These are phyloP conservation scores for Plasmodium malariae DNA, from an alignment of 169 alveolate genomes.

Conservation along the genomic window DNA sequence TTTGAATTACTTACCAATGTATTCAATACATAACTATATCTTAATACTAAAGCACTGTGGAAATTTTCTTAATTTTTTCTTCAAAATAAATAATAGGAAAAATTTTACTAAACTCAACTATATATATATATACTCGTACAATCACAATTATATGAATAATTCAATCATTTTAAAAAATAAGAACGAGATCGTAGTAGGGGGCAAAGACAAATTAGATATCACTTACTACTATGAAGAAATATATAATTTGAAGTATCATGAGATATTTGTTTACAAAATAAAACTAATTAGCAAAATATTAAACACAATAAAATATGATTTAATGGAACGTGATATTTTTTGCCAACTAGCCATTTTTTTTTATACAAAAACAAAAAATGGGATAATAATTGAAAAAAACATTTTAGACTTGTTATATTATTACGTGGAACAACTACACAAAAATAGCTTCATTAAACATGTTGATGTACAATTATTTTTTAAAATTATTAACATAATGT, in stretches of 20 bases:
- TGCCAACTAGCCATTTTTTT: conserved; percentile 24
- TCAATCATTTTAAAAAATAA: conserved; percentile 22
- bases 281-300: conserved; percentile 8
- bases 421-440: conserved; percentile 1
- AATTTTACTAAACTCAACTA: conserved; percentile 26
- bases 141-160: conserved; percentile 24
- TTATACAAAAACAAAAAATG: conserved; percentile 23
- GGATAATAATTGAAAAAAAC: conserved; percentile 37
- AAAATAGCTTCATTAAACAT: not conserved
- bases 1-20: conserved; percentile 25
- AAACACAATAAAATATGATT: conserved; percentile 10
- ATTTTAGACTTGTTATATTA: conserved; percentile 3
- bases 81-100: conserved; percentile 21
- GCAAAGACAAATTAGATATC: conserved; percentile 5
- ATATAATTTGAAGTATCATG: conserved; percentile 50
- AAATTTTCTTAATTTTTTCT: conserved; percentile 38
- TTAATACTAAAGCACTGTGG: conserved; percentile 34
- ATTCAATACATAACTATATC: conserved; percentile 16
- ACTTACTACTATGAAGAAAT: conserved; percentile 34
- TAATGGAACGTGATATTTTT: not conserved
- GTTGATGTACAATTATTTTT: not conserved
- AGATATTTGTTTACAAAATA: conserved; percentile 29
- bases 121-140: conserved; percentile 26
- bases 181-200: not conserved
- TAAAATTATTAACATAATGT: conserved; percentile 52